Percentiles rank a stretch among this genome's conserved stretches.
phyloP scores from a whole-genome alignment of 257 asterid species.

The Vinca minor region DNA sequence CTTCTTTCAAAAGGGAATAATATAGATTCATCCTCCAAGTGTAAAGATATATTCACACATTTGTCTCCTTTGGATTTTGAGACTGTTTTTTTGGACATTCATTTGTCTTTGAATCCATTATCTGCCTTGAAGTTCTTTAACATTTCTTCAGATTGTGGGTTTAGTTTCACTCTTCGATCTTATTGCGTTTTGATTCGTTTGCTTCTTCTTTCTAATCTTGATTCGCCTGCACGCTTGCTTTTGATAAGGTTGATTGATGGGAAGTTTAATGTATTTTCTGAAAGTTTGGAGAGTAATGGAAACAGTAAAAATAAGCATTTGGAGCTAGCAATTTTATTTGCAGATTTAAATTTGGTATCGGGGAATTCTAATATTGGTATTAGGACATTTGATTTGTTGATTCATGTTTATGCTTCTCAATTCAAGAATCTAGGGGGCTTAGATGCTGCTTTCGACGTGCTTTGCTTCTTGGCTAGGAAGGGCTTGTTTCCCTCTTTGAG shows the following conservation, averaged over 20 bases:
- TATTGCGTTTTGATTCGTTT: slow-evolving; percentile 54
- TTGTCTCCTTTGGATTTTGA: slow-evolving; percentile 54
- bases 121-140: slow-evolving; percentile 55
- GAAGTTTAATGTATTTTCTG: slow-evolving; percentile 38
- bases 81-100: slow-evolving; percentile 47
- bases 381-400: slow-evolving; percentile 57
- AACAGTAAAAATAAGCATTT: slow-evolving; percentile 23
- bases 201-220: slow-evolving; percentile 46
- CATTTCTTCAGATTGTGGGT: slow-evolving; percentile 43
- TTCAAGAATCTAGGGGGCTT: slow-evolving; percentile 44
- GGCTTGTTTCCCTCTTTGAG: slow-evolving; percentile 64
- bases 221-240: slow-evolving; percentile 61
- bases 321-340: slow-evolving; percentile 44
- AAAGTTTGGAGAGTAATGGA: slow-evolving; percentile 9
- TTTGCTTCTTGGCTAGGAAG: slow-evolving; percentile 37
- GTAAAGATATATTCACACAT: slow-evolving; percentile 36
- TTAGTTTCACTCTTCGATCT: slow-evolving; percentile 54
- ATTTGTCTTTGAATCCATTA: slow-evolving; percentile 45
- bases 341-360: slow-evolving; percentile 29
- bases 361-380: slow-evolving; percentile 21
- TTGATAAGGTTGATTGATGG: slow-evolving; percentile 63
- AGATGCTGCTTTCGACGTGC: slow-evolving; percentile 46
- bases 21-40: slow-evolving; percentile 28
- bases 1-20: slow-evolving; percentile 40
- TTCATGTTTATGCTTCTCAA: slow-evolving; percentile 55